Conservation (phyloP, 177 flowering plant genomes). For the Vitis hybrid region DNA sequence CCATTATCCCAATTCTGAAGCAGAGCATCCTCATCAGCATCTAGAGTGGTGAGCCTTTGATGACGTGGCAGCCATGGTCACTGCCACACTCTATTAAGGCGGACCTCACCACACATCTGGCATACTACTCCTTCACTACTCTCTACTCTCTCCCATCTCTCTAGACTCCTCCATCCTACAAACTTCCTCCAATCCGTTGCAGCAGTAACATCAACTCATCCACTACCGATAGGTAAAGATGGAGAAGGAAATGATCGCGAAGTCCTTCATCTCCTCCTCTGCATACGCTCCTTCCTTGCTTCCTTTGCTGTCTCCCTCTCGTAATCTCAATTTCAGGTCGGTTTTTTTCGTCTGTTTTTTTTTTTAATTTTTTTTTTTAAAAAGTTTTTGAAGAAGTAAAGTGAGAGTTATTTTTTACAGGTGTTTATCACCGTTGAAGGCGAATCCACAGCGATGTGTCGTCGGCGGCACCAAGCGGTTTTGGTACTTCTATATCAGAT, state of each 20-base stretch:
- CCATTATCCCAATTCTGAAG: too few species aligned
- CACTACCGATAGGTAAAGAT: not conserved
- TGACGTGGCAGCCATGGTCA: conserved; percentile 16
- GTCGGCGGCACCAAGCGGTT: not conserved
- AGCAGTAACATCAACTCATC: not conserved
- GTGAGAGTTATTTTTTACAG: not conserved
- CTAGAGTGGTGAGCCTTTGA: not conserved
- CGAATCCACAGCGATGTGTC: conserved; percentile 1
- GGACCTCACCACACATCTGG: not conserved
- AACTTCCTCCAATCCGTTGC: not conserved
- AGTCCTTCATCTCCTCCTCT: not conserved
- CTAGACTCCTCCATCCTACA: not conserved
- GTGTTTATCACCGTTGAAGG: conserved; percentile 9
- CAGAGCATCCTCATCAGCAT: too few species aligned
- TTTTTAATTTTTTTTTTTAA: too few species aligned
- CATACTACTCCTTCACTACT: not conserved
- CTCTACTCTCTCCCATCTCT: not conserved
- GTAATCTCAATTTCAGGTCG: conserved; percentile 7
- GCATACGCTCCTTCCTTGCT: not conserved
- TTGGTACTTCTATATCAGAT: too few species aligned
- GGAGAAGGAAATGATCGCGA: too few species aligned
- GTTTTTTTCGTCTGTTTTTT: too few species aligned
- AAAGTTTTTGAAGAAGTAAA: too few species aligned
- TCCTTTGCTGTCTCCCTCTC: not conserved
- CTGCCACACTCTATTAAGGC: not conserved